Percentiles rank a stretch among this genome's conserved stretches.
These are phyloP conservation scores for Penicillium canariense DNA, from an alignment of 495 filamentous ascomycete genomes.

Conservation along the genomic window DNA sequence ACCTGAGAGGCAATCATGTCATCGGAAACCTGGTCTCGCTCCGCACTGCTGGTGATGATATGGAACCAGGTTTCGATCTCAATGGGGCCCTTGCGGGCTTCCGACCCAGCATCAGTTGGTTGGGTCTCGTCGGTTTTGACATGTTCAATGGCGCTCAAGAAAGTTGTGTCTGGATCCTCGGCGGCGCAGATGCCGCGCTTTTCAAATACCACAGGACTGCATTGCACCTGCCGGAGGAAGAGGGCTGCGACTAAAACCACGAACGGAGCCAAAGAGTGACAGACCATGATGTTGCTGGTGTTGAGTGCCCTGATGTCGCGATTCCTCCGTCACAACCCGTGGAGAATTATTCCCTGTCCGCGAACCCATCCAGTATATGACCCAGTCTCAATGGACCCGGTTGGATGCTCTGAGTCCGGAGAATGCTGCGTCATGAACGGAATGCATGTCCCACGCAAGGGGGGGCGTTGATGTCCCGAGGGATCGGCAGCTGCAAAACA, in stretches of 20 bases:
- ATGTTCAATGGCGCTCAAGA: conserved; percentile 29
- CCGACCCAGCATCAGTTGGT: conserved; percentile 9
- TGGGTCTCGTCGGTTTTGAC: conserved; percentile 21
- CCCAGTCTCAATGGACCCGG: conserved; percentile 4
- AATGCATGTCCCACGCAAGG: conserved; percentile 26
- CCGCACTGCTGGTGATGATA: conserved; percentile 39
- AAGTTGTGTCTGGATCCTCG: conserved; percentile 28
- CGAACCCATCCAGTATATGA: conserved; percentile 12
- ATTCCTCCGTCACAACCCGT: conserved; percentile 9
- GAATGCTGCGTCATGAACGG: conserved; percentile 29
- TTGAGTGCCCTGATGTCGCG: conserved; percentile 14
- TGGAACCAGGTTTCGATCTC: conserved; percentile 52
- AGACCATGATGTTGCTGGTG: conserved; percentile 29
- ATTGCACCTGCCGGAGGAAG: conserved; percentile 17
- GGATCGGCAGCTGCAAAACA: conserved; percentile 3
- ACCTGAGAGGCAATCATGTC: conserved; percentile 47
- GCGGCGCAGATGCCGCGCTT: conserved; percentile 41
- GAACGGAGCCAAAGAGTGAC: conserved; percentile 23
- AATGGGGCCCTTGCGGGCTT: conserved; percentile 31
- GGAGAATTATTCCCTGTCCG: not conserved
- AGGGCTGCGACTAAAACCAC: conserved; percentile 22
- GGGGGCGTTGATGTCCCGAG: not conserved
- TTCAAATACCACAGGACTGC: conserved; percentile 16
- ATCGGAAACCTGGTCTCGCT: conserved; percentile 32
- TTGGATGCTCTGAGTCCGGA: conserved; percentile 11